These are phyloP conservation scores for Stephanodiscus triporus DNA, from an alignment of 108 stramenopile species.

Conservation along the genomic window DNA sequence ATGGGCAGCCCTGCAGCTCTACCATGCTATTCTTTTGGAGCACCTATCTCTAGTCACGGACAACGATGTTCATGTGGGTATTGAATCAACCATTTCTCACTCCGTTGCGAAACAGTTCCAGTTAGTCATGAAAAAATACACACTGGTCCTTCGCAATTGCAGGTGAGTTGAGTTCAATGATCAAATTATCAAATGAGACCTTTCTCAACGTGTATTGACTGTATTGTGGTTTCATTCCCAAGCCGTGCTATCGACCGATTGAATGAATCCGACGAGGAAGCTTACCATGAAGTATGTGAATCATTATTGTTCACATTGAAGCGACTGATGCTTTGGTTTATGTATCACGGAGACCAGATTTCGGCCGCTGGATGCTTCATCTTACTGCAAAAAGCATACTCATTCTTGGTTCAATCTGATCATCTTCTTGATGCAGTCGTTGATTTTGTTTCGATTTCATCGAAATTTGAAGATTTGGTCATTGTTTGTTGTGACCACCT, in stretches of 20 bases:
- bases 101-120: slow-evolving; percentile 5
- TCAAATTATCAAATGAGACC: no score
- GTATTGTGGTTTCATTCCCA: neutral
- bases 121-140: slow-evolving; percentile 22
- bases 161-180: slow-evolving; percentile 11
- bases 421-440: slow-evolving; percentile 16
- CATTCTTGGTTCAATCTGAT: slow-evolving; percentile 7
- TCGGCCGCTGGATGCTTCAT: slow-evolving; percentile 29
- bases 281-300: slow-evolving; percentile 16
- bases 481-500: neutral
- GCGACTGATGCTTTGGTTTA: slow-evolving; percentile 29
- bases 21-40: slow-evolving; percentile 32
- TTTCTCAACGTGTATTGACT: neutral
- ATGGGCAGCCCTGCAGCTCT: slow-evolving; percentile 45
- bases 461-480: slow-evolving; percentile 35
- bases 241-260: slow-evolving; percentile 33
- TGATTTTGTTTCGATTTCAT: slow-evolving; percentile 34
- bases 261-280: slow-evolving; percentile 12
- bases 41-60: slow-evolving; percentile 16
- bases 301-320: slow-evolving; percentile 37
- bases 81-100: neutral
- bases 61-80: neutral
- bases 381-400: slow-evolving; percentile 31
- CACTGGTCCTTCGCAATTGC: slow-evolving; percentile 18
- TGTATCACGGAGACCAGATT: slow-evolving; percentile 25